phyloP scores from a whole-genome alignment of 441 rosid species.

The Dalechampia spathulata region DNA sequence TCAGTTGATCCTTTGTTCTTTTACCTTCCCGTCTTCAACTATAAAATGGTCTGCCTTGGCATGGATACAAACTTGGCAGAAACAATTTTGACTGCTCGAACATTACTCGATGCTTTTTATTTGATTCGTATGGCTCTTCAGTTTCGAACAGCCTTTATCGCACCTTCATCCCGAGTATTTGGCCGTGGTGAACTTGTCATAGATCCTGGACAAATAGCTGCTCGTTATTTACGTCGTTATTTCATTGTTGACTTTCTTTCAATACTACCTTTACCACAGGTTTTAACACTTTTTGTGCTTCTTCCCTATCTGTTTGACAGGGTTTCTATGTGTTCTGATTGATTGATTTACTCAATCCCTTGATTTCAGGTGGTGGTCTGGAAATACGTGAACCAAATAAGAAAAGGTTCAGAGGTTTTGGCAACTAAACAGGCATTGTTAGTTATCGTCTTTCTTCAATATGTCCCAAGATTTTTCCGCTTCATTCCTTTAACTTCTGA shows the following conservation, averaged over 20 bases:
- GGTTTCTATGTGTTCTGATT: not conserved
- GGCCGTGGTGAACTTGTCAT: constrained; percentile 98
- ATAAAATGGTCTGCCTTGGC: constrained; percentile 49
- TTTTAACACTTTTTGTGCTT: constrained; percentile 7
- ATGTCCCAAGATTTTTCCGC: constrained; percentile 73
- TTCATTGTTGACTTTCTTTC: constrained; percentile 77
- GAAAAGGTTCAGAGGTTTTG: constrained; percentile 61
- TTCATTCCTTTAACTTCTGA: constrained; percentile 74
- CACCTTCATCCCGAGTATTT: constrained; percentile 90
- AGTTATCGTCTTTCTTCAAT: constrained; percentile 50
- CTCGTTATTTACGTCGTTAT: constrained; percentile 57
- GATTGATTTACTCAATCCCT: not conserved
- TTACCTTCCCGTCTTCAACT: constrained; percentile 73
- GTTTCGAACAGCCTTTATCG: constrained; percentile 85
- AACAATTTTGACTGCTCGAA: constrained; percentile 53
- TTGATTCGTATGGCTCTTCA: constrained; percentile 72
- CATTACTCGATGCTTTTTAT: constrained; percentile 61
- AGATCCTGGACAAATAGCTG: constrained; percentile 74
- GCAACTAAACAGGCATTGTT: constrained; percentile 55
- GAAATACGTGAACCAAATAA: constrained; percentile 42
- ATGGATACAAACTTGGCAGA: constrained; percentile 58
- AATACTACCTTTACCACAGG: constrained; percentile 93
- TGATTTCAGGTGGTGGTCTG: constrained; percentile 74
- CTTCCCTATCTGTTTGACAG: not conserved
- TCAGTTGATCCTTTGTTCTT: constrained; percentile 86